Evolutionary conservation across 768 basidiomycete species (phyloP).

Genomic region (Trametes gibbosa): DNA sequence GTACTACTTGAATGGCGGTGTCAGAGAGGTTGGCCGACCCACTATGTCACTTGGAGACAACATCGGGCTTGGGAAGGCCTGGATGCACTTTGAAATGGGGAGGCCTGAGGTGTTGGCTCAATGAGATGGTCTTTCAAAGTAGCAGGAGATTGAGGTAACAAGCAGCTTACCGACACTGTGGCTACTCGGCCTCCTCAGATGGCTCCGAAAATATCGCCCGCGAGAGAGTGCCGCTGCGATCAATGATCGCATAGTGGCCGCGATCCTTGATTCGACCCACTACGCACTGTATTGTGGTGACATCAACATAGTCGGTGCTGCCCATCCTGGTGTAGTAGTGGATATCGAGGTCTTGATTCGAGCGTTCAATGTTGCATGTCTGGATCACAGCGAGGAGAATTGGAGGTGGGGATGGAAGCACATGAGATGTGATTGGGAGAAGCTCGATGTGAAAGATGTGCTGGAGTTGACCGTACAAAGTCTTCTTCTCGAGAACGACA

Average conservation of each 20-base stretch:
- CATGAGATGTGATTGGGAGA: constrained; percentile 40
- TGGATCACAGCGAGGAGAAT: constrained; percentile 29
- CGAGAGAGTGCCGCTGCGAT: constrained; percentile 20
- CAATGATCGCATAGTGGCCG: constrained; percentile 24
- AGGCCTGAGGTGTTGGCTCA: no score
- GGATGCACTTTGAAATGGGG: no score
- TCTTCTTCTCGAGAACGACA: constrained; percentile 18
- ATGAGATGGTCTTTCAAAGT: no score
- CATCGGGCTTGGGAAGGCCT: no score
- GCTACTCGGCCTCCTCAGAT: no score
- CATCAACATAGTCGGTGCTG: constrained; percentile 23
- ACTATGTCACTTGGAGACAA: no score
- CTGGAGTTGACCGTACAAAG: constrained; percentile 30
- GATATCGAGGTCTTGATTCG: constrained; percentile 12
- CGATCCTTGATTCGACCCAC: constrained; percentile 24
- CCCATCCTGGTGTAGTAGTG: constrained; percentile 17
- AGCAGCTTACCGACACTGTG: no score
- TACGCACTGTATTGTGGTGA: constrained; percentile 25
- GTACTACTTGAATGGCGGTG: no score
- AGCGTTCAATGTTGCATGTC: constrained; percentile 9
- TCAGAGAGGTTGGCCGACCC: no score
- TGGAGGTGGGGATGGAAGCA: constrained; percentile 35
- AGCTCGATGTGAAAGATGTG: no score
- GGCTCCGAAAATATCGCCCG: no score
- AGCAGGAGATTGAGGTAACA: no score